Conservation (phyloP, 73 alveolate genomes). For the Effrenium voratum region DNA sequence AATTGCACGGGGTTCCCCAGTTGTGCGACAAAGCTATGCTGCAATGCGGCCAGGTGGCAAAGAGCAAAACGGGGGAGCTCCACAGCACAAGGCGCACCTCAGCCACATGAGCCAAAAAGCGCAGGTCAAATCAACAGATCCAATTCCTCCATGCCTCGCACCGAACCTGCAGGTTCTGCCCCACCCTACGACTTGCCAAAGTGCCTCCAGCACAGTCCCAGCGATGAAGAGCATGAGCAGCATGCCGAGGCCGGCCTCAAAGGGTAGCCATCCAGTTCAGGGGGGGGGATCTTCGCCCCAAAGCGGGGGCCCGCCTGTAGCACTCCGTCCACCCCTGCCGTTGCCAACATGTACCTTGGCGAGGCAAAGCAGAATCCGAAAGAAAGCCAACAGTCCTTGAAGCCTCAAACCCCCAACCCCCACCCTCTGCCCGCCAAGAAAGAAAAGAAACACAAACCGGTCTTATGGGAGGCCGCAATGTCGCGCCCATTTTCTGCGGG, state of each 20-base stretch:
- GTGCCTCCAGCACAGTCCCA: constrained; percentile 70
- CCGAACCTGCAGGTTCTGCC: not conserved
- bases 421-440: no score
- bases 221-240: constrained; percentile 77
- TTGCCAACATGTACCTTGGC: constrained; percentile 78
- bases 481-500: no score
- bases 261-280: no score
- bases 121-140: not conserved
- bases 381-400: no score
- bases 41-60: constrained; percentile 10
- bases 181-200: not conserved
- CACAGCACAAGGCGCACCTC: constrained; percentile 80
- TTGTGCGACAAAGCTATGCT: no score
- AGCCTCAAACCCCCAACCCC: no score
- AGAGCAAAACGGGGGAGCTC: constrained; percentile 67
- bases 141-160: not conserved
- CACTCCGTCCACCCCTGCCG: constrained; percentile 87
- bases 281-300: no score
- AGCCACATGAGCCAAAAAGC: not conserved
- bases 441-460: no score
- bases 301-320: no score
- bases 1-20: no score
- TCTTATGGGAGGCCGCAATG: no score
- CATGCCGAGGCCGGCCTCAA: constrained; percentile 75
- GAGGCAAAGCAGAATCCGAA: no score